Evolutionary conservation across 768 basidiomycete species (phyloP).

Genomic region (Tricholoma terreum): DNA sequence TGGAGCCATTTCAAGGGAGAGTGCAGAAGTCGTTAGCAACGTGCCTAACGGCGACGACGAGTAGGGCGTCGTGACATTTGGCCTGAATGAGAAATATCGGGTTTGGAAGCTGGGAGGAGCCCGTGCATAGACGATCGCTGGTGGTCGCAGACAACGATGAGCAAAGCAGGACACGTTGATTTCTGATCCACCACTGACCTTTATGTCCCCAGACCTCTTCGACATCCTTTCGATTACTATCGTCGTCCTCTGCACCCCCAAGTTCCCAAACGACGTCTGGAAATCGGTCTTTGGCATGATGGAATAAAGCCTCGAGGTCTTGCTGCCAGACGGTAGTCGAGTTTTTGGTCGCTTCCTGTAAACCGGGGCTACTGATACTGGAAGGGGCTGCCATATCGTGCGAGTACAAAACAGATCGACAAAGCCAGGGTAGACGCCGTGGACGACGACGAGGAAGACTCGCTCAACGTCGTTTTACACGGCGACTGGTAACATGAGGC

Average conservation of each 20-base stretch:
- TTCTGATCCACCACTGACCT: conserved; percentile 48
- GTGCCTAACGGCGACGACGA: conserved; percentile 46
- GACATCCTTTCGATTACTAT: conserved; percentile 31
- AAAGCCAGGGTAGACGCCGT: conserved; percentile 8
- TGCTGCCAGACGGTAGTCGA: conserved; percentile 76
- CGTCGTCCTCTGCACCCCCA: conserved; percentile 45
- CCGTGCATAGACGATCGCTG: conserved; percentile 92
- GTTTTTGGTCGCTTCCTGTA: conserved; percentile 62
- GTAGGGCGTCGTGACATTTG: conserved; percentile 39
- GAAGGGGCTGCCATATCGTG: conserved; percentile 14
- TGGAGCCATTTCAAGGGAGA: conserved; percentile 52
- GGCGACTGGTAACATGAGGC: conserved; percentile 18
- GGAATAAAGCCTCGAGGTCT: conserved; percentile 77
- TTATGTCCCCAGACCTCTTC: conserved; percentile 92
- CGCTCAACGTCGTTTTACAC: conserved; percentile 17
- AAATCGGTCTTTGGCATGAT: conserved; percentile 84
- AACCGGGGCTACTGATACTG: conserved; percentile 33
- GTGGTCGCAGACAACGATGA: neutral
- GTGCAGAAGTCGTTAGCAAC: conserved; percentile 54
- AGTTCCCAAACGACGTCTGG: conserved; percentile 97
- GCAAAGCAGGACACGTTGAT: neutral
- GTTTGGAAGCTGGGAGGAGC: conserved; percentile 90
- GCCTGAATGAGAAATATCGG: conserved; percentile 80
- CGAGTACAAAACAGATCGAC: neutral
- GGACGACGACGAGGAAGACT: conserved; percentile 6